Evolutionary conservation across 768 basidiomycete species (phyloP).

Genomic region (Rhodosporidiobolus sp.): DNA sequence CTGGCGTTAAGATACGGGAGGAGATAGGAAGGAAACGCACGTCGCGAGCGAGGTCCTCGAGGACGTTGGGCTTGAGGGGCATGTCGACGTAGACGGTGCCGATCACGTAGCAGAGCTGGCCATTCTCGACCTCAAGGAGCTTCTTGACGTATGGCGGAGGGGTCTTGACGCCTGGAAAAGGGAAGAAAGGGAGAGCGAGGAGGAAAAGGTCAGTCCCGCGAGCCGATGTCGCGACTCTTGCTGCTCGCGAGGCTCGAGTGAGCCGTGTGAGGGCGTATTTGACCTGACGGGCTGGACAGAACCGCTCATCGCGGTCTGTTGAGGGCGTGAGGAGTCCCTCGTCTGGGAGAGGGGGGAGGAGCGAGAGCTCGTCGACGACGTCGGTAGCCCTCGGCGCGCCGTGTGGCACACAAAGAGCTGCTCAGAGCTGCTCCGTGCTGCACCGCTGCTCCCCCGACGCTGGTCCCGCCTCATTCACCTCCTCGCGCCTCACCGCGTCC

Average conservation of each 20-base stretch:
- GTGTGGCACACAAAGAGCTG: too few species aligned
- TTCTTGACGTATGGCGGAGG: constrained; percentile 68
- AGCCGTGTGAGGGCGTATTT: too few species aligned
- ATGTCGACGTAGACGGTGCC: constrained; percentile 99
- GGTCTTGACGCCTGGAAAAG: constrained; percentile 19
- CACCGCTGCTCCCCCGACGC: not conserved
- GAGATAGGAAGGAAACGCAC: constrained; percentile 55
- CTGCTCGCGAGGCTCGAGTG: too few species aligned
- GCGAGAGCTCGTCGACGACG: too few species aligned
- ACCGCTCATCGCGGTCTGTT: too few species aligned
- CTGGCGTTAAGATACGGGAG: too few species aligned
- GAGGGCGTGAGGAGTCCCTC: too few species aligned
- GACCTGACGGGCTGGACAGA: not conserved
- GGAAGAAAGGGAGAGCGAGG: not conserved
- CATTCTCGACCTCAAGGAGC: constrained; percentile 81
- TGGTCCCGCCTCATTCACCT: not conserved
- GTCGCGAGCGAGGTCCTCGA: constrained; percentile 89
- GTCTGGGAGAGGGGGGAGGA: too few species aligned
- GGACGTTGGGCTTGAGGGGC: constrained; percentile 97
- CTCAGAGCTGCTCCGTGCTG: not conserved
- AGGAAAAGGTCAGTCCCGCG: too few species aligned
- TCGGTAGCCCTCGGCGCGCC: too few species aligned
- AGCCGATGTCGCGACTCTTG: too few species aligned
- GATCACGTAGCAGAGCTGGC: constrained; percentile 79
- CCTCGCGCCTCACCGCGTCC: constrained; percentile 6